Evolutionary conservation across 768 basidiomycete species (phyloP), one percentile per base, ranked within the genome.

Genomic region (Leucosporidium creatinivorum): DNA sequence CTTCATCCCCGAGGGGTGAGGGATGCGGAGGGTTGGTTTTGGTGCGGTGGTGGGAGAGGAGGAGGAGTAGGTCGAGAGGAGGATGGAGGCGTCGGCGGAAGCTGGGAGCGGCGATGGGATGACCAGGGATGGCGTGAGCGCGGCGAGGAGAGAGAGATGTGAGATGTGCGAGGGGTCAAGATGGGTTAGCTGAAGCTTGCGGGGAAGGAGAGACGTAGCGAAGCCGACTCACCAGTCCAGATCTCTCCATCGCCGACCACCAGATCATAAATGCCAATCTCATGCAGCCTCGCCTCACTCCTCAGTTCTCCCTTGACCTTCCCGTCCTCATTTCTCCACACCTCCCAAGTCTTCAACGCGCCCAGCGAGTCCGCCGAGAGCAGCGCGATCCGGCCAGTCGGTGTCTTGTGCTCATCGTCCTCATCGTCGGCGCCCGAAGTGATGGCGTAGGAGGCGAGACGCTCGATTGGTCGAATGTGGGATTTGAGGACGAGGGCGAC

Each of bases 361-460:
- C 94, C 96, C 87, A 98, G 89, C 4, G 90, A 93, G 77, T 98
- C 94, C 10, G 85, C 91, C 0, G 91, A 91, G 76, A 87, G 89
- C 7, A 98, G 78, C 31, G 82, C 79, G 0, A 65, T 68, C 48
- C 57, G 26, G 19, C 57, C 69, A 47, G 51, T 72, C 63, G 33
- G 49, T 62, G 58, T 33, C 28, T 58, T 58, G 28, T 49, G 15
- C 13, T 47, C 9, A 6, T 62, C 25, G 13, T 67, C 62, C 0
- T 44, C 65, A 19, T 63, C 62, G 33, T 52, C 67, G 48, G 80
- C 83, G 25, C 80, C 79, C 17, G 75, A 9, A 2, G 58, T 23
- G 17, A 69, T 54, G 19, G 78, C 72, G 66, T 81, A 80, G n/a
- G 83, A 87, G 49, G 84, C 83, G 18, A 96, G 77, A 67, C 85